Evolutionary conservation across 495 filamentous ascomycete genomes (phyloP).

Genomic region (Polyplosphaeria fusca): DNA sequence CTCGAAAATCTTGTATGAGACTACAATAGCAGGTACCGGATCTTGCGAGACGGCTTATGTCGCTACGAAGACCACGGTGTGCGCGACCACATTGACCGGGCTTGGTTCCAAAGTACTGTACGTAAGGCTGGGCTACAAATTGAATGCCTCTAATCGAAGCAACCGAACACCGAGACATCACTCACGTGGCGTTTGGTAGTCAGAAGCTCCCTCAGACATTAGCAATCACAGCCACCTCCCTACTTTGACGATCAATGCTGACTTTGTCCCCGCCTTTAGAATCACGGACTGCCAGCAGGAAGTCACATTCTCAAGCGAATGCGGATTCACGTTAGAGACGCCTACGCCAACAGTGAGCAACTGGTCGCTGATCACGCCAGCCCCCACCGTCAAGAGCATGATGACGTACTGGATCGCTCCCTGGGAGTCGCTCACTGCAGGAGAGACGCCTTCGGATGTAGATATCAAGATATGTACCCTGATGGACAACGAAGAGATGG

Average conservation of each 20-base stretch:
- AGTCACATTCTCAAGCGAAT: slow-evolving; percentile 41
- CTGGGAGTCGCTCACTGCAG: slow-evolving; percentile 37
- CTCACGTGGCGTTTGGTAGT: too few relatives aligned
- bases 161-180: too few relatives aligned
- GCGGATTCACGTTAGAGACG: slow-evolving; percentile 33
- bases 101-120: slow-evolving; percentile 29
- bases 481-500: slow-evolving; percentile 26
- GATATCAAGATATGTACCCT: slow-evolving; percentile 36
- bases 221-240: too few relatives aligned
- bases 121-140: too few relatives aligned
- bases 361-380: slow-evolving; percentile 31
- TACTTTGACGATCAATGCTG: too few relatives aligned
- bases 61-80: slow-evolving; percentile 33
- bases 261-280: too few relatives aligned
- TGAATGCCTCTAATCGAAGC: too few relatives aligned
- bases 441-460: slow-evolving; percentile 32
- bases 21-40: slow-evolving; percentile 7
- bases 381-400: slow-evolving; percentile 30
- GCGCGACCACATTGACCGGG: slow-evolving; percentile 38
- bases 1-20: slow-evolving; percentile 2
- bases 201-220: too few relatives aligned
- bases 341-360: slow-evolving; percentile 25
- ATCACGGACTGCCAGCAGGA: slow-evolving; percentile 38
- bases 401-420: slow-evolving; percentile 41
- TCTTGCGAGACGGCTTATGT: slow-evolving; percentile 17